phyloP scores from a whole-genome alignment of 768 basidiomycete species.

The Phanerodontia chrysosporium region DNA sequence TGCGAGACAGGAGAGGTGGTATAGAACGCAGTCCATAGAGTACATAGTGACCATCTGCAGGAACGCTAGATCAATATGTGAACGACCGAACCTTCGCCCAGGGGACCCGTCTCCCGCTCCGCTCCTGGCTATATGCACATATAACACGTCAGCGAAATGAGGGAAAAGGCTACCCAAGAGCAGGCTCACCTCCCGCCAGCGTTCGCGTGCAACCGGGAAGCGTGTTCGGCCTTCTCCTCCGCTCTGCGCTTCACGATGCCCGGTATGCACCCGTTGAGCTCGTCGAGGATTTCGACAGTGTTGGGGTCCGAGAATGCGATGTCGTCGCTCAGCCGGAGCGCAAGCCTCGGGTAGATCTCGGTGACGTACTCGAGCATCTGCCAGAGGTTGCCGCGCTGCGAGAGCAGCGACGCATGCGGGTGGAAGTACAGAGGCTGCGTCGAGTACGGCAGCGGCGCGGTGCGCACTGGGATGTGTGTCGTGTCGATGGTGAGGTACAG shows the following conservation, averaged over 20 bases:
- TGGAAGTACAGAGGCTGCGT: background rate
- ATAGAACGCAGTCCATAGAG: too few relatives aligned
- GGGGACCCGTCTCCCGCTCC: too few relatives aligned
- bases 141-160: too few relatives aligned
- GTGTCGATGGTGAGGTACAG: constrained; percentile 1
- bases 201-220: background rate
- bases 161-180: too few relatives aligned
- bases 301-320: background rate
- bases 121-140: too few relatives aligned
- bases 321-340: constrained; percentile 1
- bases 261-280: background rate
- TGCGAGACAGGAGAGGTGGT: too few relatives aligned
- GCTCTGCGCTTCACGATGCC: background rate
- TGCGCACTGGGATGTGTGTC: background rate
- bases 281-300: constrained; percentile 2
- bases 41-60: too few relatives aligned
- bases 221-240: background rate
- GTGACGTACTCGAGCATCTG: background rate
- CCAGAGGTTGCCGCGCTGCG: background rate
- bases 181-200: background rate
- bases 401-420: constrained; percentile 1
- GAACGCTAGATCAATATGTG: too few relatives aligned
- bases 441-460: background rate
- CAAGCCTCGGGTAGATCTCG: background rate
- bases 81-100: too few relatives aligned